Evolutionary conservation across 371 early-diverging fungal genomes (phyloP), one percentile per base, ranked within the genome.

Genomic region (Globomyces sp.): DNA sequence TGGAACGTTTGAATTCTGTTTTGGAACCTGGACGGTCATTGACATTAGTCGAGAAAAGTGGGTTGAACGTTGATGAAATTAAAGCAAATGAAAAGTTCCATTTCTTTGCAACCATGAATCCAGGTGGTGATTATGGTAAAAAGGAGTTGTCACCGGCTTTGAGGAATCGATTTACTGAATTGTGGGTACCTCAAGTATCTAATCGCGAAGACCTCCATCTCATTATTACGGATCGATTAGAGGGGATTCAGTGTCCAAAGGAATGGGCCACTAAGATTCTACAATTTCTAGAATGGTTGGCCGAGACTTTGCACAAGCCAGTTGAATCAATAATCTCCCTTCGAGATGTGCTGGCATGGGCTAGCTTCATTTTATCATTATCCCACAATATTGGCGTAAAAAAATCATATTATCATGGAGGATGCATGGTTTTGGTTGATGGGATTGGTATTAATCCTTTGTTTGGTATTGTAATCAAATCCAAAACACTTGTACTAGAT

Each of bases 91-190:
- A 81, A 2, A 85, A 86, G 2, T 99, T 99, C 84, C 87, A 89
- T 63, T 95, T 99, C 74, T 77, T 99, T 58, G 99, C 99, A n/a
- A 99, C 99, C 1, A 99, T 99, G 99, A 99, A 99, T 79, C 99
- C 99, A 6, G 98, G 99, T 64, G 98, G 96, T 61, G 99, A 99
- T 77, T 97, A 95, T 79, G 99, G 99, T 61, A 99, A 99, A 81
- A 96, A 96, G 80, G 99, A 99, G 77, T 86, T 99, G 9, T 93
- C 95, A n/a, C 99, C 99, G 44, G 99, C 99, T 1, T 86, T 99
- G 57, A 88, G 99, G 62, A 99, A 99, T 77, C 91, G 99, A 70
- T 99, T 99, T 77, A 99, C 99, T 1, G 99, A 99, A 74, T 90
- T 99, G 10, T 99, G 96, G 98, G 96, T 95, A 0, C 93, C 95